Percentiles rank a stretch among this genome's conserved stretches.
These are phyloP conservation scores for Pleurotus platypus DNA, from an alignment of 768 basidiomycete species.

Conservation along the genomic window DNA sequence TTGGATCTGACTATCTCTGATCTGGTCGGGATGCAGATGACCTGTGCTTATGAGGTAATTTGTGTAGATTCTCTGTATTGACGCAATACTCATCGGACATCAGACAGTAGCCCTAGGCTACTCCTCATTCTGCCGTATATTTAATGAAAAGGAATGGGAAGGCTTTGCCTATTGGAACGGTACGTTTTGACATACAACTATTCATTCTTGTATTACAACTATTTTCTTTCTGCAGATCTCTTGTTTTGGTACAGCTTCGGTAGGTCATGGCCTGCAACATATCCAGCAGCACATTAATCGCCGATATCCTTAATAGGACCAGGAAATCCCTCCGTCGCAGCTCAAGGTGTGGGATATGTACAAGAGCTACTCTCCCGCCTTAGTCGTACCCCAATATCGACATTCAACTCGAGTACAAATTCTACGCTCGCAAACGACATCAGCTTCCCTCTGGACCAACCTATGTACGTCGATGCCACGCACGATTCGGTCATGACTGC, in stretches of 20 bases:
- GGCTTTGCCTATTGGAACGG: slow-evolving; percentile 62
- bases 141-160: slow-evolving; percentile 80
- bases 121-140: slow-evolving; percentile 73
- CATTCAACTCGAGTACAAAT: slow-evolving; percentile 61
- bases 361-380: slow-evolving; percentile 72
- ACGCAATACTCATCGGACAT: background rate
- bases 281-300: background rate
- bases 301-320: slow-evolving; percentile 29
- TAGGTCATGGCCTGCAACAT: background rate
- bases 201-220: background rate
- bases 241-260: slow-evolving; percentile 59
- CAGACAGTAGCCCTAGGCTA: slow-evolving; percentile 78
- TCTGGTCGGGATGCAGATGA: slow-evolving; percentile 58
- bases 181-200: slow-evolving; percentile 7
- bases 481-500: slow-evolving; percentile 73
- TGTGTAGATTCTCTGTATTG: background rate
- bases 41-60: slow-evolving; percentile 71
- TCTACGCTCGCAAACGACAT: slow-evolving; percentile 53
- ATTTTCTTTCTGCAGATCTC: slow-evolving; percentile 32
- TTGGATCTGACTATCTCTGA: slow-evolving; percentile 48
- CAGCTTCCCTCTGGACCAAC: slow-evolving; percentile 55
- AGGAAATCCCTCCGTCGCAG: slow-evolving; percentile 62
- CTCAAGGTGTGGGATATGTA: slow-evolving; percentile 63
- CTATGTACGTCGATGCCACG: slow-evolving; percentile 67
- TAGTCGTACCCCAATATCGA: slow-evolving; percentile 54